These are phyloP conservation scores for Datura wrightii DNA, from an alignment of 257 asterid genomes.

Conservation along the genomic window DNA sequence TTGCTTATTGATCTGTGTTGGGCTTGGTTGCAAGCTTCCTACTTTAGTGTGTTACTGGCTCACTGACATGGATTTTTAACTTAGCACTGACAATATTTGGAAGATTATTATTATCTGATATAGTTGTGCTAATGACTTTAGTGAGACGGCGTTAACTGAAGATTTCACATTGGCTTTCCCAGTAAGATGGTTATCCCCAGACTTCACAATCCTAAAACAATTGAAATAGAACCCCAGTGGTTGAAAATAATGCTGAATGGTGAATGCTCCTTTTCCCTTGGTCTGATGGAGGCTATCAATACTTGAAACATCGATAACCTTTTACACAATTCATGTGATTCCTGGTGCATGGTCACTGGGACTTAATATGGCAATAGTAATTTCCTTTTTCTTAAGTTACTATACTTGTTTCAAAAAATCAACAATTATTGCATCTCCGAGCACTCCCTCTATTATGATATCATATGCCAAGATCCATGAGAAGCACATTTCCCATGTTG, in stretches of 20 bases:
- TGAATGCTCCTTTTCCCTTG: not conserved
- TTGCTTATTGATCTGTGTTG: not conserved
- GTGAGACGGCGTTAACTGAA: not conserved
- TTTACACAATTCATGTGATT: not conserved
- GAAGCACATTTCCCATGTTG: not conserved
- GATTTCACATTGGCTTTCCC: conserved; percentile 4
- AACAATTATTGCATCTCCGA: conserved; percentile 3
- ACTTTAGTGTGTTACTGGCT: not conserved
- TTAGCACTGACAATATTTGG: not conserved
- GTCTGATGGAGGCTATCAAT: conserved; percentile 23
- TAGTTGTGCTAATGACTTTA: not conserved
- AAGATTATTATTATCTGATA: not conserved
- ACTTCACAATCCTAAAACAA: not conserved
- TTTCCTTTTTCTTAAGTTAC: conserved; percentile 6
- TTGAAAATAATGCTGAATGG: not conserved
- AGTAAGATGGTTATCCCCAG: conserved; percentile 20
- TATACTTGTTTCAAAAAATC: not conserved
- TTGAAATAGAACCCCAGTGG: not conserved
- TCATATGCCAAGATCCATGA: not conserved
- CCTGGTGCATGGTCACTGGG: not conserved
- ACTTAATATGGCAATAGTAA: not conserved
- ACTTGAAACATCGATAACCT: not conserved
- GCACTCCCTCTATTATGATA: not conserved
- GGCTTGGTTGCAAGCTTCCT: conserved; percentile 3
- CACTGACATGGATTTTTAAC: not conserved